Evolutionary conservation across 2,329 filamentous ascomycete genomes (phyloP), one percentile per base, ranked within the genome.

Genomic region (Sporothrix variecibatus): DNA sequence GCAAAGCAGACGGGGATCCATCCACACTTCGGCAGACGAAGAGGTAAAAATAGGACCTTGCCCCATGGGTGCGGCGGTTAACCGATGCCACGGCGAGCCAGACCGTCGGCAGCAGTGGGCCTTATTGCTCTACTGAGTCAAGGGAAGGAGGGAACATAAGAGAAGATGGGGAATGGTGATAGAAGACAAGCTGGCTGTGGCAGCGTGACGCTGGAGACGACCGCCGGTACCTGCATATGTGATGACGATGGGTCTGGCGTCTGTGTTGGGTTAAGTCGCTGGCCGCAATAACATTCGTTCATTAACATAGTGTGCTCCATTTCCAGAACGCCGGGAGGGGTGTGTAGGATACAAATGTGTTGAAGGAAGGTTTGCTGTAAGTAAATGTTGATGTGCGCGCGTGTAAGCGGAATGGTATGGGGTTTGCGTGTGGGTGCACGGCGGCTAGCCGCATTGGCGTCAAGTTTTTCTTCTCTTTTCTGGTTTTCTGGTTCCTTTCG

Each of bases 141-240:
- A n/a, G n/a, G 56, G 51, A 26, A 26, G 1, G n/a, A 20, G 5
- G n/a, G 5, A n/a, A 20, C 3, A 43, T 8, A 2, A 5, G 4
- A 56, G 51, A 11, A 56, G 51, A 28, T 28, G 51, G n/a, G n/a
- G 51, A 51, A 51, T 17, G 20, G 46, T 15, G 46, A 56, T 23
- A 7, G 20, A 15, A 26, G 15, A 34, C 4, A 31, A 23, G 11
- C n/a, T 2, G 58, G 62, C 11, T 20, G 43, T 20, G 43, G 38
- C 46, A 72, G 60, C 71, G 71, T 72, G 43, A 53, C 60, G 71
- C 60, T 56, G 46, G 58, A 46, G 43, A 49, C 15, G 43, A 26
- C 23, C 40, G 31, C 5, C 28, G 71, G 60, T 72, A 67, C 60
- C 60, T 72, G 71, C 60, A 72, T 72, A 51, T 67, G 71, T 58